Evolutionary conservation across 805 yeast species (phyloP).

Genomic region (Yarrowia sp.): DNA sequence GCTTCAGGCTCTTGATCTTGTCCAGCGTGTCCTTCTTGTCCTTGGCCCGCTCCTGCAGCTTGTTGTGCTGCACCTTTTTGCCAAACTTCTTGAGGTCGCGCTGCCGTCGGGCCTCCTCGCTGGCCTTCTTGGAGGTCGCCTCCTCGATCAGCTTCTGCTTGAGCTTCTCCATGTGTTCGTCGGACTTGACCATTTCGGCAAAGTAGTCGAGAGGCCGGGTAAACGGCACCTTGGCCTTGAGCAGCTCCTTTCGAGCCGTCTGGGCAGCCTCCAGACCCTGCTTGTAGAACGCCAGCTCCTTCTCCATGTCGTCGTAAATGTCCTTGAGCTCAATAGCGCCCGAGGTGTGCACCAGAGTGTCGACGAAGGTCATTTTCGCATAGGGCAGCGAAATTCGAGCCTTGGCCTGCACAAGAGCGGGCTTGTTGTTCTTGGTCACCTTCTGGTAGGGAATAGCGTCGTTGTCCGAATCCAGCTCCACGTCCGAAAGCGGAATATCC

Average conservation of each 20-base stretch:
- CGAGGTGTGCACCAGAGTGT: constrained; percentile 65
- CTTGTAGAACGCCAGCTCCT: constrained; percentile 93
- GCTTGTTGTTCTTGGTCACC: constrained; percentile 82
- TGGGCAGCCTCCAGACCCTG: constrained; percentile 88
- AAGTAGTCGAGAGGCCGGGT: constrained; percentile 93
- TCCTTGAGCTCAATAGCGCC: constrained; percentile 70
- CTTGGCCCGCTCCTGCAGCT: constrained; percentile 90
- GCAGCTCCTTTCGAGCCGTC: constrained; percentile 69
- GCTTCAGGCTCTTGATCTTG: constrained; percentile 86
- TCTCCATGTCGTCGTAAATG: constrained; percentile 92
- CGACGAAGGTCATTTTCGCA: constrained; percentile 74
- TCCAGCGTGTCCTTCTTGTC: constrained; percentile 91
- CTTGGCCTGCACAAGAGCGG: constrained; percentile 60
- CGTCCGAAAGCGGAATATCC: constrained; percentile 88
- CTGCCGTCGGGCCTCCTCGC: constrained; percentile 93
- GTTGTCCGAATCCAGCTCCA: constrained; percentile 90
- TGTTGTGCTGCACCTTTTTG: constrained; percentile 93
- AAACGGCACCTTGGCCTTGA: constrained; percentile 79
- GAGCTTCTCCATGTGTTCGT: constrained; percentile 96
- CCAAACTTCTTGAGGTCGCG: constrained; percentile 96
- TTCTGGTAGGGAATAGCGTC: constrained; percentile 93
- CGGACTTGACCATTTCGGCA: constrained; percentile 98
- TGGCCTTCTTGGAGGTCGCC: constrained; percentile 74
- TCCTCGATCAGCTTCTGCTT: constrained; percentile 81
- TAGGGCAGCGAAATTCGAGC: constrained; percentile 56